A percentile compares a stretch with the other conserved stretches of the same genome.
phyloP scores from a whole-genome alignment of 257 asterid genomes.

The Ophiorrhiza pumila region DNA sequence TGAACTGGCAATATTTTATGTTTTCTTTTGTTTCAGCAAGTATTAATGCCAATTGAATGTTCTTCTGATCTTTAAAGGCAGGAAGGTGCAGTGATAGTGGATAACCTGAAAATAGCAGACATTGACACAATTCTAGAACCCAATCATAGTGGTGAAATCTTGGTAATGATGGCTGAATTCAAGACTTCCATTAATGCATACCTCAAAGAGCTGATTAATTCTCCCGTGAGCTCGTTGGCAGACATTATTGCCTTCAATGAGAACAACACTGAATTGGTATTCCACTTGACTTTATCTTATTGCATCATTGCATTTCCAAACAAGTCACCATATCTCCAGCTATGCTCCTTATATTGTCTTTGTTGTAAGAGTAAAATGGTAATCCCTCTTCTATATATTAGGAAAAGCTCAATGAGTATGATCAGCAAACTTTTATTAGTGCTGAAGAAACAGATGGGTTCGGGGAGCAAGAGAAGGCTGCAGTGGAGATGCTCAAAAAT shows the following conservation, averaged over 20 bases:
- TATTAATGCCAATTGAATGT: not conserved
- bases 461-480: conserved; percentile 35
- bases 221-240: conserved; percentile 51
- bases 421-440: conserved; percentile 48
- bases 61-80: conserved; percentile 26
- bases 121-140: conserved; percentile 42
- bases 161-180: conserved; percentile 53
- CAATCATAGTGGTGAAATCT: conserved; percentile 38
- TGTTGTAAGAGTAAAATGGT: not conserved
- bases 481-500: conserved; percentile 35
- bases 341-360: not conserved
- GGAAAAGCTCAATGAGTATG: conserved; percentile 20
- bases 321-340: not conserved
- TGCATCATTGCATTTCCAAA: not conserved
- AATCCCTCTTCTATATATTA: conserved; percentile 25
- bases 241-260: conserved; percentile 56
- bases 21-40: not conserved
- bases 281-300: not conserved
- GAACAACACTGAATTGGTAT: conserved; percentile 46
- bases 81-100: conserved; percentile 47
- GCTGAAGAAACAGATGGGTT: conserved; percentile 52
- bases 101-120: conserved; percentile 41
- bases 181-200: conserved; percentile 45
- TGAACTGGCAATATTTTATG: not conserved
- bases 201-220: conserved; percentile 35